Evolutionary conservation across 768 basidiomycete species (phyloP).

Genomic region (Amyloporia xantha): DNA sequence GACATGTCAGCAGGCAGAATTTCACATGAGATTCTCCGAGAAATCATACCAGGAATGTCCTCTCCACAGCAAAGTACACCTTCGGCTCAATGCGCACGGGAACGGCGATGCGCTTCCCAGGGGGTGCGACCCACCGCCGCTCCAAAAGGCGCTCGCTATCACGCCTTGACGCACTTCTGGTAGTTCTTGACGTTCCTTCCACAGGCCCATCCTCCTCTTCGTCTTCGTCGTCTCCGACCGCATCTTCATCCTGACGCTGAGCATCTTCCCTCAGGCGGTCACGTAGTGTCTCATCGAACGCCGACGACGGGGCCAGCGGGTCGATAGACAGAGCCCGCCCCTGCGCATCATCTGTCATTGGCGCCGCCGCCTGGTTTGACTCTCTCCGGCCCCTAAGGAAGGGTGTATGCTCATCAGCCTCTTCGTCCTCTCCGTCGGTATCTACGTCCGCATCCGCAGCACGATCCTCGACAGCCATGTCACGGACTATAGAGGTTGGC

Average conservation of each 20-base stretch:
- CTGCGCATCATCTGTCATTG: background rate
- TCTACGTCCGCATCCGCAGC: conserved; percentile 14
- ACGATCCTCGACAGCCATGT: conserved; percentile 17
- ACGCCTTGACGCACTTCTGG: background rate
- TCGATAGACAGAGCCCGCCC: conserved; percentile 57
- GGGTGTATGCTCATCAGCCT: conserved; percentile 31
- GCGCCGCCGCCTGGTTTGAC: conserved; percentile 12
- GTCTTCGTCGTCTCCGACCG: conserved; percentile 37
- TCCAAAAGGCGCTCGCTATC: conserved; percentile 45
- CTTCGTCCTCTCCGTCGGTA: conserved; percentile 23
- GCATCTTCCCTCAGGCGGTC: conserved; percentile 45
- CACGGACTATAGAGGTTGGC: background rate
- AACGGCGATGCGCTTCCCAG: conserved; percentile 85
- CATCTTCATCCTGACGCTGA: conserved; percentile 22
- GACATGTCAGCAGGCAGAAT: background rate
- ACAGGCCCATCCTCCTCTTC: conserved; percentile 23
- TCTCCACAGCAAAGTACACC: conserved; percentile 93
- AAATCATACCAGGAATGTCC: conserved; percentile 81
- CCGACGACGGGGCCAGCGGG: conserved; percentile 75
- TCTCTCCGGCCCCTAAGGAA: conserved; percentile 25
- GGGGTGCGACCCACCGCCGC: conserved; percentile 69
- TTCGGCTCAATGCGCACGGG: conserved; percentile 98
- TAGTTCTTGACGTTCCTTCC: background rate
- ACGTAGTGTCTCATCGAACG: conserved; percentile 80
- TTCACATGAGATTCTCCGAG: background rate